Base-by-base conservation (phyloP, 139 green algal genomes). In the Coelastrella sp. region DNA sequence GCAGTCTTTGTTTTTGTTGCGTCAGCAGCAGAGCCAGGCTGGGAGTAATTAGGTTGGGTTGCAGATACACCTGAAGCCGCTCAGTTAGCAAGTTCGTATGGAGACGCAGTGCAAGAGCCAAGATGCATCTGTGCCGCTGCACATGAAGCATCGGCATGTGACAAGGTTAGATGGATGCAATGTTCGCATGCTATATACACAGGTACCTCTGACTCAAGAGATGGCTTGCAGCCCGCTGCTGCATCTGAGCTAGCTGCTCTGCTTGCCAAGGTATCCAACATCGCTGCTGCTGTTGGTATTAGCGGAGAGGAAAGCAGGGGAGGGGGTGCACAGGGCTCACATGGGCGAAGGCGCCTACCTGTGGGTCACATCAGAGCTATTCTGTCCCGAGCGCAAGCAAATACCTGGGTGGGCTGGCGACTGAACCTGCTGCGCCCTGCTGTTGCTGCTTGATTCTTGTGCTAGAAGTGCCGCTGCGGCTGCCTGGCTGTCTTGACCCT, bases 301-400 rank as follows among this genome's bases (percentile, higher is more conserved):
- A 87, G 88, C n/a, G 77, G 37, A 3, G 63, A 85, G 21, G 90
- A 91, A 27, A 88, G 81, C 66, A 73, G n/a, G 2, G 90, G 88
- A 9, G 90, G 90, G 17, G 86, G 86, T 21, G 84, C 64, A 34
- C 59, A 76, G 51, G 90, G 90, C 66, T 92, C 80, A 51, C 90
- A 93, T 69, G 90, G 88, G 2, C 76, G 90, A 15, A 80, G 88
- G 53, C 82, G 88, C 21, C 77, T 86, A 74, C 84, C 87, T 3
- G 7, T 90, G 19, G 90, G 88, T 23, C 85, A 92, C 68, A 59
- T 91, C 15, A 76, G 89, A 1, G 76, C 87, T 1, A 35, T 93
- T 13, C 40, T 92, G 35, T 79, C 73, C 8, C 79, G 89, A 0
- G 90, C 88, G 0, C 85, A 86, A 40, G 40, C 84, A 4, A 91